Base-by-base conservation (phyloP, 2,329 filamentous ascomycete species). In the Sarocladium brachiariae region DNA sequence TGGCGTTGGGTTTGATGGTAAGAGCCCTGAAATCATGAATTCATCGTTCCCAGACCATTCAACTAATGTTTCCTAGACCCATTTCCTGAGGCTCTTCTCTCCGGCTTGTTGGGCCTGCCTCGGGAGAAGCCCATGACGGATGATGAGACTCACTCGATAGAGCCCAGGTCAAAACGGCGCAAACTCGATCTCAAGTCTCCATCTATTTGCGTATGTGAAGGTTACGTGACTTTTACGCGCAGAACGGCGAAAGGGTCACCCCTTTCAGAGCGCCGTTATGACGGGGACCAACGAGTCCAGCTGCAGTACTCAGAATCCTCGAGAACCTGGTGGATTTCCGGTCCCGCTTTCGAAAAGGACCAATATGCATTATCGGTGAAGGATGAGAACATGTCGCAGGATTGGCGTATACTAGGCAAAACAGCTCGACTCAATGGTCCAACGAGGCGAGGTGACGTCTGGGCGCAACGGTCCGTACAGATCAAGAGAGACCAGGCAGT, bases 391-490 rank as follows among this genome's bases (percentile, higher is more conserved):
- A 27, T 53, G 7, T 54, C 56, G 10, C 50, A 55, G 3, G 30
- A 57, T 7, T 53, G 55, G 3, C 41, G 38, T 10, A 21, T 49
- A 1, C 60, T 67, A 7, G 41, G 65, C 16, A 49, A 56, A 10
- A 18, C 51, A 43, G 25, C 37, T 38, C 37, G 43, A 18, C 27
- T 30, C 4, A 30, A 47, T 14, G 43, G 43, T 5, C 51, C 1
- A 4, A 21, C n/a, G 4, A 47, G 25, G 43, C 56, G 61, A 4
- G 67, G 67, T n/a, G 58, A 57, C 6, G 55, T 75, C 1, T 72
- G 70, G 68, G 59, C 58, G 8, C 56, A 53, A 4, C 56, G 67
- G 4, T 56, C 64, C 27, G 50, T 72, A 18, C 50, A 50, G 4
- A 51, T 74, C 13, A 55, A 66, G 8, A 58, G 59, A 48, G 56